Percentiles rank a stretch among this genome's conserved stretches.
Conservation (phyloP, 129 eudicot genomes). For the Gnaphalium uliginosum region DNA sequence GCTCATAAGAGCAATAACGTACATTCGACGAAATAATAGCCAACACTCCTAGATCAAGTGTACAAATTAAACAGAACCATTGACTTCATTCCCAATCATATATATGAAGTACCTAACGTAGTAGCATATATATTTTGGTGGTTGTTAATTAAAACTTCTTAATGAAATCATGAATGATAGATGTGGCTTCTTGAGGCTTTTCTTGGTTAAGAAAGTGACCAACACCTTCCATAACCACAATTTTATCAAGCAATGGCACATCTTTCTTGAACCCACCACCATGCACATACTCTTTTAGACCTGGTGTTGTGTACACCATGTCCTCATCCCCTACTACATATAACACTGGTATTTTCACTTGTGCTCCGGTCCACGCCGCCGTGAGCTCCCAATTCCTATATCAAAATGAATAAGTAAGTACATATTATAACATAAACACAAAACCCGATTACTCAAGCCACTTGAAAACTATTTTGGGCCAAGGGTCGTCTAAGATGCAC, state of each 20-base stretch:
- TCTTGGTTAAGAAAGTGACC: conserved; percentile 88
- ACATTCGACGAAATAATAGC: neutral
- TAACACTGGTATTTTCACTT: conserved; percentile 54
- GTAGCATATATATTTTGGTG: neutral
- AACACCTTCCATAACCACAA: conserved; percentile 69
- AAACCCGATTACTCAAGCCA: neutral
- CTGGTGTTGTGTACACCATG: conserved; percentile 76
- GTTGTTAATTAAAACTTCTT: conserved; percentile 44
- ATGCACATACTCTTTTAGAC: conserved; percentile 77
- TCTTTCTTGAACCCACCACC: conserved; percentile 72
- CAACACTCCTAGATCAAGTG: conserved; percentile 9
- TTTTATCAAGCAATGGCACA: conserved; percentile 71
- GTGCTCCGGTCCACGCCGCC: conserved; percentile 74
- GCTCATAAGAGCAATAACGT: conserved; percentile 8
- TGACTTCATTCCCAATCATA: conserved; percentile 37
- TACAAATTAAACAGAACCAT: conserved; percentile 20
- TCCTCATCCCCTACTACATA: conserved; percentile 74
- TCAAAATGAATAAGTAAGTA: neutral
- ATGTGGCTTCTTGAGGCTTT: conserved; percentile 53
- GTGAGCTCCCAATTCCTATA: conserved; percentile 82
- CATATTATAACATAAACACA: neutral
- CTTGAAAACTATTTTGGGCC: neutral
- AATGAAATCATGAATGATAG: conserved; percentile 58
- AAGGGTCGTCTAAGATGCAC: too few relatives aligned
- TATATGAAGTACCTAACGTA: neutral